phyloP scores from a whole-genome alignment of 768 basidiomycete genomes.

The Boletus vermiculosoides region DNA sequence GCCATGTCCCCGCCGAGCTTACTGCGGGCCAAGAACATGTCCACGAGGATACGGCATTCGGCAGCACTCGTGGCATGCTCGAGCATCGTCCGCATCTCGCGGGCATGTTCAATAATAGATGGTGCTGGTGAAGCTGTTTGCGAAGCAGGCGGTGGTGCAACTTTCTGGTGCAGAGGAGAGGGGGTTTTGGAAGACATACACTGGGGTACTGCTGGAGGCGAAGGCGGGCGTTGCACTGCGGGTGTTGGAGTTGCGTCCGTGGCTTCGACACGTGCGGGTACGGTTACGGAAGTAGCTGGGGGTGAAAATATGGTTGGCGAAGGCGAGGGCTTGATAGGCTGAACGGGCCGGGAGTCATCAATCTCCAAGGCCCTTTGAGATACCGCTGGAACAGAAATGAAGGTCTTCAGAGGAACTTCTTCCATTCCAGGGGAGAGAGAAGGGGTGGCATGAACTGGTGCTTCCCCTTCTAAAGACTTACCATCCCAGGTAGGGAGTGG shows the following conservation, averaged over 20 bases:
- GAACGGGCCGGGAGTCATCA: constrained; percentile 6
- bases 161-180: constrained; percentile 9
- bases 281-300: neutral
- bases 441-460: neutral
- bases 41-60: constrained; percentile 83
- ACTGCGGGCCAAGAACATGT: constrained; percentile 73
- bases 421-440: constrained; percentile 10
- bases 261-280: constrained; percentile 5
- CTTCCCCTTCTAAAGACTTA: constrained; percentile 15
- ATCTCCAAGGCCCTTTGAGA: constrained; percentile 8
- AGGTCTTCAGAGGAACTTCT: neutral
- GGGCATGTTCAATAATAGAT: constrained; percentile 45
- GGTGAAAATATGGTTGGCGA: constrained; percentile 3
- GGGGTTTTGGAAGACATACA: constrained; percentile 15
- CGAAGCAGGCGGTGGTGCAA: constrained; percentile 14
- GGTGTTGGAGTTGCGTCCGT: neutral
- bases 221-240: neutral
- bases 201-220: constrained; percentile 6
- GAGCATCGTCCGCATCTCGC: constrained; percentile 68
- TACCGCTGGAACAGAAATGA: constrained; percentile 1
- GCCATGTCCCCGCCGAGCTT: constrained; percentile 41
- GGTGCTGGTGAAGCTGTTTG: constrained; percentile 20
- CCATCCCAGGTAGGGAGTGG: constrained; percentile 17
- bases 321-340: neutral
- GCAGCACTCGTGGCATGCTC: constrained; percentile 68